Evolutionary conservation across 768 basidiomycete species (phyloP), one percentile per base, ranked within the genome.

Genomic region (Gymnopilus junonius): DNA sequence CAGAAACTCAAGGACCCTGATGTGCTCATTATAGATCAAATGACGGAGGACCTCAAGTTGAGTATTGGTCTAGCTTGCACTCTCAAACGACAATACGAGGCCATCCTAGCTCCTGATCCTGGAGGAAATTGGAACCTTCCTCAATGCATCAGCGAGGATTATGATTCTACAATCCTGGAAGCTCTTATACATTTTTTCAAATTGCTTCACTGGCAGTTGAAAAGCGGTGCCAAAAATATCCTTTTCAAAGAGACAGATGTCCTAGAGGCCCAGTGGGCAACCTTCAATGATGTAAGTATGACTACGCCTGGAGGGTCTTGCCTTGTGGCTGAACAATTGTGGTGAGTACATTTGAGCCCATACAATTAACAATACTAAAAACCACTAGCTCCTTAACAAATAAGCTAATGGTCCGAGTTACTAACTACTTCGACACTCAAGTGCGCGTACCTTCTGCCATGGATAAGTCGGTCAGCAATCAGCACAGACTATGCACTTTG

Each of bases 201-300:
- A 71, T 82, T 99, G 35, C 89, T 99, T 21, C 94, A 97, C 67
- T 95, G 92, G 93, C 97, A 98, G 75, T 83, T 99, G 55, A 97
- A 97, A 81, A 92, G 93, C 66, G 94, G 92, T 20, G 85, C 89
- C 62, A 95, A 94, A 74, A 92, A 91, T 20, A 94, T 96, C 51
- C 93, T 97, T 76, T 96, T 99, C 82, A 95, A 96, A 72, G 97
- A 99, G 80, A 97, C 96, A 0, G 97, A 99, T 73, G 88, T 99
- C n/a, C 83, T 99, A 37, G 97, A 99, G 73, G 89, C 91, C 6
- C 95, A 99, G 70, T 97, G 95, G 93, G 90, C 92, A 20, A 96
- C 97, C 21, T 89, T 99, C 76, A 93, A 92, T 66, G 93, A 93
- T 73, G 94, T 97, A 55, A 95, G 94, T 61, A 82, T 95, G 74